A percentile compares a stretch with the other conserved stretches of the same genome.
These are phyloP conservation scores for Phialophora macrospora DNA, from an alignment of 2,329 filamentous ascomycete genomes.

Conservation along the genomic window DNA sequence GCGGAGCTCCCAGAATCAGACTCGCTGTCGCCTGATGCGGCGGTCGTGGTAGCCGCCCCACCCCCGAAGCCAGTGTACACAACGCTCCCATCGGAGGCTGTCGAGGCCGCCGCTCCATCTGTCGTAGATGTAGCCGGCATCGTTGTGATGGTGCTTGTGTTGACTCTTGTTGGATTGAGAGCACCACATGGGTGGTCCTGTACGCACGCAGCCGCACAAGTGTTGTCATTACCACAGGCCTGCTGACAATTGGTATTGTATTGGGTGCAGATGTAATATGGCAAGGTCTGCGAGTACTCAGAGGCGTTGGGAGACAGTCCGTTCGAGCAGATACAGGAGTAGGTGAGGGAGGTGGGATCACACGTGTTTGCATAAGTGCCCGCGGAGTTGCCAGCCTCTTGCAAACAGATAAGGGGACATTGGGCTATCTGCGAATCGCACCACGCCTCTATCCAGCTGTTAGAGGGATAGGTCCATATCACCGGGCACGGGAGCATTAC, in stretches of 20 bases:
- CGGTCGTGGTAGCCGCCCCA: constrained; percentile 40
- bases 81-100: constrained; percentile 42
- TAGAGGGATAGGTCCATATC: background rate
- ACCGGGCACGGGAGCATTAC: constrained; percentile 21
- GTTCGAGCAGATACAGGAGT: constrained; percentile 62
- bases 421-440: constrained; percentile 49
- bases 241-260: constrained; percentile 61
- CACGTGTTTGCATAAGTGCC: constrained; percentile 48
- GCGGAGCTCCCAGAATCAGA: constrained; percentile 35
- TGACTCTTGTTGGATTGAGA: constrained; percentile 60
- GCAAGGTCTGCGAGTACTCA: constrained; percentile 66
- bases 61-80: constrained; percentile 54
- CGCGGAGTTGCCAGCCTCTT: constrained; percentile 46
- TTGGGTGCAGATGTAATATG: constrained; percentile 66
- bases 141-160: constrained; percentile 54
- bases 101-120: constrained; percentile 42
- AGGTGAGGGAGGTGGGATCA: constrained; percentile 56
- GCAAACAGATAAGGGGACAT: constrained; percentile 54
- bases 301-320: constrained; percentile 62
- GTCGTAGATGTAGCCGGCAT: constrained; percentile 44
- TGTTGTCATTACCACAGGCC: constrained; percentile 54
- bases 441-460: constrained; percentile 46
- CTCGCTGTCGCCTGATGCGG: constrained; percentile 30
- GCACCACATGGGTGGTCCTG: constrained; percentile 65
- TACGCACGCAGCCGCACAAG: constrained; percentile 59